Percentiles rank a stretch among this genome's conserved stretches.
These are phyloP conservation scores for Alternaria ventricosa DNA, from an alignment of 2,329 filamentous ascomycete species.

Conservation along the genomic window DNA sequence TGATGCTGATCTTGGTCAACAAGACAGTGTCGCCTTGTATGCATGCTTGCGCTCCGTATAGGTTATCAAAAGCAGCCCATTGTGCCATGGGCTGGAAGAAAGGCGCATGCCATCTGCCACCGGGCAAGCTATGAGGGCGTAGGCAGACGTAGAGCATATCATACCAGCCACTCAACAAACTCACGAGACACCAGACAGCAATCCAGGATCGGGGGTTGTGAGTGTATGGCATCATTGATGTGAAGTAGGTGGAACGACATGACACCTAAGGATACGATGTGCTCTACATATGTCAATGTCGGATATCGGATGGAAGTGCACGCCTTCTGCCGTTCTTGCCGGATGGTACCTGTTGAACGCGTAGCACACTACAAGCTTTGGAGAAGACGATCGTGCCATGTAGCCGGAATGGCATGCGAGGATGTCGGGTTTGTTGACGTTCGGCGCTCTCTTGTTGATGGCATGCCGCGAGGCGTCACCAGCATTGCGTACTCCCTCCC, in stretches of 20 bases:
- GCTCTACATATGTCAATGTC: background rate
- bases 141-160: background rate
- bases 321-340: background rate
- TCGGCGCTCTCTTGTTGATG: background rate
- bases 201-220: background rate
- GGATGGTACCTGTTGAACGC: background rate
- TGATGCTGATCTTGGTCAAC: background rate
- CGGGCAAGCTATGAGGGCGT: background rate
- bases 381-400: background rate
- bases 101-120: background rate
- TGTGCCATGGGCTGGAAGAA: background rate
- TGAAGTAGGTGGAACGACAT: background rate
- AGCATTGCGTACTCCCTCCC: background rate
- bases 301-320: background rate
- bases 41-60: background rate
- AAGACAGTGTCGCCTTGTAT: background rate
- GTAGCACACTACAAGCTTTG: background rate
- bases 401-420: background rate
- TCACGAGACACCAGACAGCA: background rate
- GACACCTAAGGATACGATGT: background rate
- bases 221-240: background rate
- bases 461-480: background rate
- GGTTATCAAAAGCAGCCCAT: background rate
- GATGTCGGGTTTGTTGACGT: background rate
- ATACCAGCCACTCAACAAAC: background rate